Evolutionary conservation across 1,284 basidiomycete genomes (phyloP).

Genomic region (Sanghuangporus weigelae): DNA sequence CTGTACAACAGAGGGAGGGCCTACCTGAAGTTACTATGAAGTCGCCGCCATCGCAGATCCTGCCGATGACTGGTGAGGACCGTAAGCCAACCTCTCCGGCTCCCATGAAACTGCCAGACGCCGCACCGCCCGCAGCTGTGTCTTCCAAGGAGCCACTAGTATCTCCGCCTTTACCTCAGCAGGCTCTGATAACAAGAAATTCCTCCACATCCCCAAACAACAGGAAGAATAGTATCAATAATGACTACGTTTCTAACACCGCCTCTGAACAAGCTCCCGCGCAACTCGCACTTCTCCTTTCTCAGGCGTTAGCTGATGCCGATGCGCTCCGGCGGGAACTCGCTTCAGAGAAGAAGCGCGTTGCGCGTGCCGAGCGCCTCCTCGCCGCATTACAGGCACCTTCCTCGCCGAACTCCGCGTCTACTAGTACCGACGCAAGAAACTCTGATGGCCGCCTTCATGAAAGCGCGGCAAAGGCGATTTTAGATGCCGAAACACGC

Average conservation of each 20-base stretch:
- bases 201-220: neutral
- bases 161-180: neutral
- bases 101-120: neutral
- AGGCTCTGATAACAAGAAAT: neutral
- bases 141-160: neutral
- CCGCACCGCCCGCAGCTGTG: neutral
- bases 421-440: neutral
- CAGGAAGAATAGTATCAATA: neutral
- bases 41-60: neutral
- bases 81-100: neutral
- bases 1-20: neutral
- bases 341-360: slow-evolving; percentile 28
- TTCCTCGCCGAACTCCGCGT: neutral
- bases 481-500: slow-evolving; percentile 45
- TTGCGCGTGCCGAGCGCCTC: slow-evolving; percentile 51
- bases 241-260: neutral
- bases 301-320: slow-evolving; percentile 11
- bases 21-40: neutral
- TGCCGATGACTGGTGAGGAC: neutral
- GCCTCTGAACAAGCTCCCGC: slow-evolving; percentile 4
- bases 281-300: slow-evolving; percentile 16
- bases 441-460: neutral
- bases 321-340: slow-evolving; percentile 15
- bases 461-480: slow-evolving; percentile 29
- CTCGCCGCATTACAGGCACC: slow-evolving; percentile 28